phyloP scores from a whole-genome alignment of 768 basidiomycete genomes.

The Dendrothele bispora region DNA sequence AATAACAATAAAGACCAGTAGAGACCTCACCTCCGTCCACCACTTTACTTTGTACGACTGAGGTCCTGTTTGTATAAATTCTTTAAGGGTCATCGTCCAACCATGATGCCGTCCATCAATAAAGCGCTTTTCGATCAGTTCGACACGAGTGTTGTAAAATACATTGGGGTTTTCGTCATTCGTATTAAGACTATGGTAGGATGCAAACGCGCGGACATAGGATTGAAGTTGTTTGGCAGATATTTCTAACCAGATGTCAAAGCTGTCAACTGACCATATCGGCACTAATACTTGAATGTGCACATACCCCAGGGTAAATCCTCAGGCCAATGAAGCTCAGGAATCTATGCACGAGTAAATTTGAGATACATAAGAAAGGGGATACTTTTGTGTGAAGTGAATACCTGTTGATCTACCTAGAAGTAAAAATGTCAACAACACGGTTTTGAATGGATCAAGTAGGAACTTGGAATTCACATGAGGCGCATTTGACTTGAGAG shows the following conservation, averaged over 20 bases:
- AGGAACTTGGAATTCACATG: slow-evolving; percentile 21
- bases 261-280: neutral
- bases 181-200: slow-evolving; percentile 39
- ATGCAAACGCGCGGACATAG: slow-evolving; percentile 43
- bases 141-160: slow-evolving; percentile 49
- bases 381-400: neutral
- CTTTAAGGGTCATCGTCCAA: slow-evolving; percentile 35
- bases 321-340: slow-evolving; percentile 30
- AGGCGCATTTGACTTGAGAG: slow-evolving; percentile 33
- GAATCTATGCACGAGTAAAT: slow-evolving; percentile 19
- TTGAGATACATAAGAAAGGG: neutral
- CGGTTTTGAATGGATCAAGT: neutral
- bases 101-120: slow-evolving; percentile 27
- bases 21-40: slow-evolving; percentile 39
- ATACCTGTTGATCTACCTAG: slow-evolving; percentile 13
- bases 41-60: slow-evolving; percentile 31
- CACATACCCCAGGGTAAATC: slow-evolving; percentile 32
- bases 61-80: slow-evolving; percentile 20
- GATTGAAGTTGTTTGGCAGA: slow-evolving; percentile 31
- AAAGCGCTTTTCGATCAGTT: slow-evolving; percentile 39
- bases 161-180: slow-evolving; percentile 39
- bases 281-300: neutral
- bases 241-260: slow-evolving; percentile 22
- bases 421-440: neutral
- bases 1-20: no score